Evolutionary conservation across 352 stramenopile species (phyloP).

Genomic region (Phytopythium litorale): DNA sequence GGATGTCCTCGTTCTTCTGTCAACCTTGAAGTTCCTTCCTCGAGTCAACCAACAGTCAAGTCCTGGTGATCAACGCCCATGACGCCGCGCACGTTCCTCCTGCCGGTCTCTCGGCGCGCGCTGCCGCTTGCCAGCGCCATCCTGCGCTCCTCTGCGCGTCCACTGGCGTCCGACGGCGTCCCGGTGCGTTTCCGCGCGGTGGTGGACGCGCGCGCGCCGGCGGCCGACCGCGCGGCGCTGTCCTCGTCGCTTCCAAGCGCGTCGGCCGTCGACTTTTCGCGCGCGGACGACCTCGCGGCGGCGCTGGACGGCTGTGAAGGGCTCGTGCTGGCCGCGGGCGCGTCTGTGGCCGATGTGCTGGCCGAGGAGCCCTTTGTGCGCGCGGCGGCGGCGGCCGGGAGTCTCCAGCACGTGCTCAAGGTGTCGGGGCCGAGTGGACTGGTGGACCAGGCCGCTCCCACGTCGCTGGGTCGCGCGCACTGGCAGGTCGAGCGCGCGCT

Average conservation of each 20-base stretch:
- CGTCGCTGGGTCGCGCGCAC: constrained; percentile 35
- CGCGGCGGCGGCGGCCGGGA: constrained; percentile 13
- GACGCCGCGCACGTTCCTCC: neutral
- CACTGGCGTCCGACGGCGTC: neutral
- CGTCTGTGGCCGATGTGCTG: constrained; percentile 1
- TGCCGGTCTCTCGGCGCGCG: constrained; percentile 1
- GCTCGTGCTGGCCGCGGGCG: constrained; percentile 31
- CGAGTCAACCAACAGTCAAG: too few relatives aligned
- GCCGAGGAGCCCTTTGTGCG: constrained; percentile 19
- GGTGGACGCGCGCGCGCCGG: neutral
- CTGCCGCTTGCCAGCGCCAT: neutral
- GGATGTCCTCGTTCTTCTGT: too few relatives aligned
- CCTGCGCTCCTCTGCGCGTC: neutral
- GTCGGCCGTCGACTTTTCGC: constrained; percentile 37
- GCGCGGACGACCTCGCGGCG: constrained; percentile 32
- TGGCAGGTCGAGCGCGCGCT: constrained; percentile 45
- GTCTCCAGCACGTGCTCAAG: constrained; percentile 39
- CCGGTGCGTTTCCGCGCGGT: constrained; percentile 4
- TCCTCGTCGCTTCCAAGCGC: constrained; percentile 9
- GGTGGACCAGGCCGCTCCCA: constrained; percentile 23
- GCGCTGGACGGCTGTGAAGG: constrained; percentile 43
- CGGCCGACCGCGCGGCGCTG: neutral
- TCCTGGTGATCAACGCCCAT: neutral
- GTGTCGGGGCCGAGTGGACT: constrained; percentile 50
- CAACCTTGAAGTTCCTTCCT: too few relatives aligned